Base-by-base conservation (phyloP, 164 flowering plant genomes). In the Taxillus chinensis region DNA sequence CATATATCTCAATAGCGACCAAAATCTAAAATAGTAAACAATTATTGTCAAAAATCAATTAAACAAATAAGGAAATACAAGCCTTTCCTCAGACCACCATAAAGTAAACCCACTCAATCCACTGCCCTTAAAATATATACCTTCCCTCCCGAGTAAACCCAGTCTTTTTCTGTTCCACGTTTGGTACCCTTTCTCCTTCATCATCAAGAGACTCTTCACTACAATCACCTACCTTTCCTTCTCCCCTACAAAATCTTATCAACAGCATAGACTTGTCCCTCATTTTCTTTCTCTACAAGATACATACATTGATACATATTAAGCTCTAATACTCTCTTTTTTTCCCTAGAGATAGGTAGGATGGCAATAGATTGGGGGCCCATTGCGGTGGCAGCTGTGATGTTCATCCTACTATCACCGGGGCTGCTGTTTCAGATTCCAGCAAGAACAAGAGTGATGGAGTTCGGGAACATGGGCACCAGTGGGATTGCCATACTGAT, bases 401-500 rank as follows among this genome's bases (percentile, higher is more conserved):
- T 87, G 58, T 87, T 84, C 84, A 78, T 86, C 48, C 76, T 86
- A 16, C 46, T 86, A 39, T 86, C 93, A 0, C 93, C 93, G 2
- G 93, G 93, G 55, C 66, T 87, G 43, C 64, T 84, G 62, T 80
- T 83, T 63, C 93, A 87, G 68, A 9, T 87, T 40, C 93, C 90
- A 41, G 86, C 85, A 2, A 81, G 84, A 46, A 45, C 77, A 39
- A 79, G 88, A 57, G 81, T 79, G 41, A 73, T 83, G 43, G 93
- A 87, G 71, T 87, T 85, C 48, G 93, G 93, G 8, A 87, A 80
- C 83, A 84, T 87, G 88, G 39, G 39, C 68, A 87, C 93, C 0
- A 87, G 93, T 64, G 90, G 90, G 41, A 77, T 87, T 11, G 65
- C 93, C 46, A 83, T 87, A 39, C 67, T 87, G 59, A 75, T 83